phyloP scores from a whole-genome alignment of 306 rosid species.

The Pyrus betulifolia region DNA sequence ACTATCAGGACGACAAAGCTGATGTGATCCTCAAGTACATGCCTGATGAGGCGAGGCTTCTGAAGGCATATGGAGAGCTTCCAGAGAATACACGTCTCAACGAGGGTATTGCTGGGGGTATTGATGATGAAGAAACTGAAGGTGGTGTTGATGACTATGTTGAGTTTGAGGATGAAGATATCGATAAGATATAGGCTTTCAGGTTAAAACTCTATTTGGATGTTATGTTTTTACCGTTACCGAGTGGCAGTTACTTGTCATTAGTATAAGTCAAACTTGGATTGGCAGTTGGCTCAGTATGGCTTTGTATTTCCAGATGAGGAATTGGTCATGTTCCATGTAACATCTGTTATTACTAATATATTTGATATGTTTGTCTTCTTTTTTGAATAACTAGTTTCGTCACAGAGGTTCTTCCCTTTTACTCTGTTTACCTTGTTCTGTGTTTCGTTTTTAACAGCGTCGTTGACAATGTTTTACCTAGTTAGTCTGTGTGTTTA shows the following conservation, averaged over 20 bases:
- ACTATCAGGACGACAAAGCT: slow-evolving; percentile 44
- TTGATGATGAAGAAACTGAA: slow-evolving; percentile 29
- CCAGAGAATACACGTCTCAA: slow-evolving; percentile 39
- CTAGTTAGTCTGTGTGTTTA: not conserved
- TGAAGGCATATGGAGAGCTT: slow-evolving; percentile 42
- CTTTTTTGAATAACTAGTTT: not conserved
- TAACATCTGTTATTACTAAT: slow-evolving; percentile 15
- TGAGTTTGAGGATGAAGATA: slow-evolving; percentile 44
- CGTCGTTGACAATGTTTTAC: not conserved
- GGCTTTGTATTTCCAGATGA: slow-evolving; percentile 7
- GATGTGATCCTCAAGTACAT: slow-evolving; percentile 49
- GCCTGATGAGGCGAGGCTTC: slow-evolving; percentile 49
- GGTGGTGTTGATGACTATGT: slow-evolving; percentile 31
- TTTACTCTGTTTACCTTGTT: not conserved
- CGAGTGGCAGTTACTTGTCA: not conserved
- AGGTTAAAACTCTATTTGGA: not conserved
- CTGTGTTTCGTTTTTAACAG: no score
- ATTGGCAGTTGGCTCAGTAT: slow-evolving; percentile 5
- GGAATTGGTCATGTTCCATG: slow-evolving; percentile 10
- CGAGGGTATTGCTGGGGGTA: slow-evolving; percentile 32
- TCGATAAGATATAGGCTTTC: slow-evolving; percentile 28
- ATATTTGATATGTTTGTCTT: slow-evolving; percentile 4
- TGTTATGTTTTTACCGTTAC: not conserved
- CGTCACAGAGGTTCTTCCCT: not conserved
- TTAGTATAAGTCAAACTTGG: not conserved